Evolutionary conservation across 345 rosid species (phyloP).

Genomic region (Barbarea vulgaris): DNA sequence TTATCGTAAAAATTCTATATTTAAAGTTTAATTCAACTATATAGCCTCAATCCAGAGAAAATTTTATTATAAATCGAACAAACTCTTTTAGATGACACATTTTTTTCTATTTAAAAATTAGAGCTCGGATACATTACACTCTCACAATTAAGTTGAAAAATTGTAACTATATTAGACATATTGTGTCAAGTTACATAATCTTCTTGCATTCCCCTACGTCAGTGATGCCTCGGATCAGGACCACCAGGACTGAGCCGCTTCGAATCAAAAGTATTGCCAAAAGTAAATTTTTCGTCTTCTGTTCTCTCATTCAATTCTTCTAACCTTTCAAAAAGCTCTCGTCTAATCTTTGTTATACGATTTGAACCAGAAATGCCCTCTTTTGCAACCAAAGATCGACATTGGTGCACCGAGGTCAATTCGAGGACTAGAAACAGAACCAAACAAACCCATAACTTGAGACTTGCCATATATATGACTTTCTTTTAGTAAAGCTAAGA

Average conservation of each 20-base stretch:
- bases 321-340: constrained; percentile 23
- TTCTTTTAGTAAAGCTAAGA: background rate
- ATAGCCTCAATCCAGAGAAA: no score
- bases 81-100: background rate
- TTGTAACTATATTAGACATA: background rate
- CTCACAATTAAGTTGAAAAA: background rate
- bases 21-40: no score
- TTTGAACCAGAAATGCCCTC: background rate
- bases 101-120: background rate
- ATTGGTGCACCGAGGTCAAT: constrained; percentile 15
- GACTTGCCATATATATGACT: constrained; percentile 25
- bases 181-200: background rate
- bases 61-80: background rate
- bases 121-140: constrained; percentile 1
- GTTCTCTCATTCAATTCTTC: constrained; percentile 15
- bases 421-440: constrained; percentile 13
- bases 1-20: no score
- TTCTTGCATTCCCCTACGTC: background rate
- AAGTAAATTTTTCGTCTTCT: background rate
- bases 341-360: constrained; percentile 8
- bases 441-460: constrained; percentile 25
- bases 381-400: constrained; percentile 19
- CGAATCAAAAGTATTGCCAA: constrained; percentile 16
- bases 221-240: constrained; percentile 40
- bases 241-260: constrained; percentile 42